These are phyloP conservation scores for Penicillium simplicissimum DNA, from an alignment of 495 filamentous ascomycete species.

Conservation along the genomic window DNA sequence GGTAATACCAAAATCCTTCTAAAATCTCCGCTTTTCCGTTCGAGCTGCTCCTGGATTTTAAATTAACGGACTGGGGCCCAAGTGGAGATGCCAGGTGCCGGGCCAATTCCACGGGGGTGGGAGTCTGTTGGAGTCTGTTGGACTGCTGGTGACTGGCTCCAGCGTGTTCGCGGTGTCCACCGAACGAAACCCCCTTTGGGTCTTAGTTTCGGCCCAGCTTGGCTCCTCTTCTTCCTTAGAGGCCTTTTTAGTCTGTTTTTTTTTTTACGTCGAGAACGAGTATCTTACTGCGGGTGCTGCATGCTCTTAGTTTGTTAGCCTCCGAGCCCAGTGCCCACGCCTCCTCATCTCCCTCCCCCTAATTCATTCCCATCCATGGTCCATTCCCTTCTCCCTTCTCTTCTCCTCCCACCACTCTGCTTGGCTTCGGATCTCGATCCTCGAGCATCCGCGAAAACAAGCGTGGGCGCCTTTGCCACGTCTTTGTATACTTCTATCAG, in stretches of 20 bases:
- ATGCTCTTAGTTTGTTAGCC: neutral
- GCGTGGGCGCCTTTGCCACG: conserved; percentile 3
- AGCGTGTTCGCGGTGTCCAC: neutral
- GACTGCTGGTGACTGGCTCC: neutral
- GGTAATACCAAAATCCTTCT: neutral
- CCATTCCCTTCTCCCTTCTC: conserved; percentile 16
- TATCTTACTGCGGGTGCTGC: neutral
- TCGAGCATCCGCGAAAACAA: conserved; percentile 2
- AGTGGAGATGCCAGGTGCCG: conserved; percentile 7
- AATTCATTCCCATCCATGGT: conserved; percentile 11
- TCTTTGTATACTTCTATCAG: neutral
- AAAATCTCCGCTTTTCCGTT: conserved; percentile 5
- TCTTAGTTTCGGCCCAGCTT: conserved; percentile 11
- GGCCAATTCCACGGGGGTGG: too few species aligned
- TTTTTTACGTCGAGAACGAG: neutral
- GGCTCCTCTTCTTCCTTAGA: conserved; percentile 23
- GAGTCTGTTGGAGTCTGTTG: too few species aligned
- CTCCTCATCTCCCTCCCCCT: conserved; percentile 12
- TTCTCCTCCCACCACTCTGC: conserved; percentile 10
- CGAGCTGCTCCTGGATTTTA: conserved; percentile 5
- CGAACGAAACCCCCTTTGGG: conserved; percentile 21
- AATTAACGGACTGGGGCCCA: conserved; percentile 13
- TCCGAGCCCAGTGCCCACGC: conserved; percentile 4
- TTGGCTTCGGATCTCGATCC: neutral
- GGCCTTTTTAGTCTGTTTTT: neutral